Evolutionary conservation across 805 yeast genomes (phyloP).

Genomic region (Schwanniomyces vanrijiae): DNA sequence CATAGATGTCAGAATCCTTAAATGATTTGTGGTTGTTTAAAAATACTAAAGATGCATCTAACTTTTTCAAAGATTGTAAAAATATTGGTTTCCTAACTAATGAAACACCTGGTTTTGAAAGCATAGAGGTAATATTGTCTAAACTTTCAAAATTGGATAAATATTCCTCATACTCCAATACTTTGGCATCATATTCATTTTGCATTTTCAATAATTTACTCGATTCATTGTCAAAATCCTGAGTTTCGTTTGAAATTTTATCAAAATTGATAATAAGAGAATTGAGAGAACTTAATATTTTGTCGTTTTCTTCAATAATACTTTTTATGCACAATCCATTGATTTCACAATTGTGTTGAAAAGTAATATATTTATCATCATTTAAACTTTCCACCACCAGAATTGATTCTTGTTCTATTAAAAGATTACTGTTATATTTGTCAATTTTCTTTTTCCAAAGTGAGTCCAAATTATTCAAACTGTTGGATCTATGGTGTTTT

Average conservation of each 20-base stretch:
- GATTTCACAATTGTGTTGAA: constrained; percentile 31
- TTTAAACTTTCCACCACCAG: constrained; percentile 36
- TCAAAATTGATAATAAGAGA: constrained; percentile 52
- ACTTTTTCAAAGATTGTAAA: constrained; percentile 48
- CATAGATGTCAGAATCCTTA: constrained; percentile 68
- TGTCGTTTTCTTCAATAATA: constrained; percentile 47
- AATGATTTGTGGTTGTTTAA: constrained; percentile 46
- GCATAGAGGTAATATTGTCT: constrained; percentile 64
- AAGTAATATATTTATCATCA: constrained; percentile 32
- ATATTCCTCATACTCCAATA: constrained; percentile 45
- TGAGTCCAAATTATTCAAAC: constrained; percentile 8
- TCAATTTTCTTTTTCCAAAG: constrained; percentile 36
- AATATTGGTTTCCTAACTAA: constrained; percentile 52
- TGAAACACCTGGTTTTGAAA: constrained; percentile 67
- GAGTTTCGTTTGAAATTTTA: constrained; percentile 60
- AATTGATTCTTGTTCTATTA: constrained; percentile 42
- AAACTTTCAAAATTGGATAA: constrained; percentile 67
- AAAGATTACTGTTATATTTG: constrained; percentile 41
- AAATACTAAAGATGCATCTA: constrained; percentile 70
- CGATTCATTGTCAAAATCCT: constrained; percentile 60
- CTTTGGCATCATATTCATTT: constrained; percentile 38
- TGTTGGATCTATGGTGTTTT: constrained; percentile 1
- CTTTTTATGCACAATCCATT: constrained; percentile 20
- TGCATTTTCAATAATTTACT: constrained; percentile 50
- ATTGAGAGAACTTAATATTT: constrained; percentile 45